These are phyloP conservation scores for Thuja plicata DNA, from an alignment of 83 land plant genomes.

Conservation along the genomic window DNA sequence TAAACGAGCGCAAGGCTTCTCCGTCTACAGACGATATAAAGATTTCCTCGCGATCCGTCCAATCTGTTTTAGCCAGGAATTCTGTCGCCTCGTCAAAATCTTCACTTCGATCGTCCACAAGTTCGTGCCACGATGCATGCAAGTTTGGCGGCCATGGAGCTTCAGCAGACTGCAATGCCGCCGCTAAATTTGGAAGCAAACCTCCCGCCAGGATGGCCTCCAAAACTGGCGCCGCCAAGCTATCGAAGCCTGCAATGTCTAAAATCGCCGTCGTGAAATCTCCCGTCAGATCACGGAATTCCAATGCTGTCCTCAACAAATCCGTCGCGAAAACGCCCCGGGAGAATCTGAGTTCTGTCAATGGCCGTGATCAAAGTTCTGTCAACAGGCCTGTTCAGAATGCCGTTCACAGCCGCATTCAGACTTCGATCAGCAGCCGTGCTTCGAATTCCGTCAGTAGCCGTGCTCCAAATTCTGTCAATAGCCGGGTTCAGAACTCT, in stretches of 20 bases:
- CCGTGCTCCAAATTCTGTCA: background rate
- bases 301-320: background rate
- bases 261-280: background rate
- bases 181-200: background rate
- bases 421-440: background rate
- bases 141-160: background rate
- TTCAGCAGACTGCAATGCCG: background rate
- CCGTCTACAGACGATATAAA: background rate
- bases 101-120: background rate
- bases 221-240: background rate
- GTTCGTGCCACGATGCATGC: conserved; percentile 16
- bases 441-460: background rate
- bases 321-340: background rate
- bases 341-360: background rate
- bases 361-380: background rate
- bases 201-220: background rate
- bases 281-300: too few species aligned
- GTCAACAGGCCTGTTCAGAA: background rate
- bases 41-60: background rate
- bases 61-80: background rate
- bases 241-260: background rate
- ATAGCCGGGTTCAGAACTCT: background rate
- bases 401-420: background rate
- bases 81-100: background rate
- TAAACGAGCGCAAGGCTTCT: background rate